Evolutionary conservation across 306 rosid genomes (phyloP).

Genomic region (Albizia julibrissin): DNA sequence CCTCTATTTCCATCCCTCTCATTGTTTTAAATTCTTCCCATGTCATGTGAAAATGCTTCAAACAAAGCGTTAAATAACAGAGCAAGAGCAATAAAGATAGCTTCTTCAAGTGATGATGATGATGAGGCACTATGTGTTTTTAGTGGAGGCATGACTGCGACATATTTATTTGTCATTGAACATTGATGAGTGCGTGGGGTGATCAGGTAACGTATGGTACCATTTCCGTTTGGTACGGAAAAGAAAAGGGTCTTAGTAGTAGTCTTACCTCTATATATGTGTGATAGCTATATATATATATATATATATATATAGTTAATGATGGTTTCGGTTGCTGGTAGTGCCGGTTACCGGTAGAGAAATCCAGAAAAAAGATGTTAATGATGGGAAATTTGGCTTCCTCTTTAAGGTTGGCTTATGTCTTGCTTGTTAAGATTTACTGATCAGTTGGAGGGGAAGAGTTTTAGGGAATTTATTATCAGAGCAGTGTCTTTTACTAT

Average conservation of each 20-base stretch:
- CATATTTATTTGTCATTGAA: background rate
- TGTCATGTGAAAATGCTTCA: conserved; percentile 32
- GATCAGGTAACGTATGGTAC: conserved; percentile 30
- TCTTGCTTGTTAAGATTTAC: background rate
- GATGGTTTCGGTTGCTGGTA: too few relatives aligned
- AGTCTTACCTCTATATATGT: background rate
- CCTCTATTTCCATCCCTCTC: conserved; percentile 38
- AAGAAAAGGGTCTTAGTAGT: background rate
- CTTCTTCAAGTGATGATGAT: background rate
- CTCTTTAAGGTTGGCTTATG: background rate
- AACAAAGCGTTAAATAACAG: conserved; percentile 3
- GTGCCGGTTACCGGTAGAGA: too few relatives aligned
- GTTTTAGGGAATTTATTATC: background rate
- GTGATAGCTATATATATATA: background rate
- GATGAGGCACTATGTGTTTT: conserved; percentile 26
- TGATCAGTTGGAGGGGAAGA: background rate
- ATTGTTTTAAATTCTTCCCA: background rate
- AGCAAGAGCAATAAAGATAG: background rate
- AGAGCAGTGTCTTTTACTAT: background rate
- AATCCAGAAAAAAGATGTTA: too few relatives aligned
- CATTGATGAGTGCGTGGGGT: conserved; percentile 10
- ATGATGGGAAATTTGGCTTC: background rate
- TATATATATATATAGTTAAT: background rate
- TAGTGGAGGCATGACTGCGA: conserved; percentile 44
- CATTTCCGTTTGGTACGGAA: conserved; percentile 49